These are phyloP conservation scores for Symbiodinium natans DNA, from an alignment of 73 alveolate genomes.

Conservation along the genomic window DNA sequence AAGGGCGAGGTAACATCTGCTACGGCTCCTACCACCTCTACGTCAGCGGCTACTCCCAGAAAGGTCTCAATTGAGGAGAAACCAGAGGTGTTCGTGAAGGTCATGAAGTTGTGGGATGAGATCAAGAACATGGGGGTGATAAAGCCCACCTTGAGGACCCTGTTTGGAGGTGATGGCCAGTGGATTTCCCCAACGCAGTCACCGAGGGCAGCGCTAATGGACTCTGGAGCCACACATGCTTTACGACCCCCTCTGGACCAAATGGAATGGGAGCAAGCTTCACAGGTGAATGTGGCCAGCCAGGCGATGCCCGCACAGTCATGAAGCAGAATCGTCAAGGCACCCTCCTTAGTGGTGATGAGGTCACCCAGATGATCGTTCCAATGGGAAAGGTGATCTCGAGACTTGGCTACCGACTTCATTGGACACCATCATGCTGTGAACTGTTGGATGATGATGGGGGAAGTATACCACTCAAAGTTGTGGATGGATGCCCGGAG, in stretches of 20 bases:
- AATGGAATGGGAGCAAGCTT: background rate
- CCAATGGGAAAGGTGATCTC: background rate
- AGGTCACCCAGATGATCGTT: background rate
- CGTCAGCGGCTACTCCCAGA: too few species aligned
- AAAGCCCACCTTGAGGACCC: too few species aligned
- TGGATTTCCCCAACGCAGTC: background rate
- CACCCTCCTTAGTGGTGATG: background rate
- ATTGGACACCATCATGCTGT: background rate
- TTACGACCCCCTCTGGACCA: background rate
- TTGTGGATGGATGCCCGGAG: background rate
- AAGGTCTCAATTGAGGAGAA: too few species aligned
- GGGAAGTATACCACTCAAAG: background rate
- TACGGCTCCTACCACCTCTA: too few species aligned
- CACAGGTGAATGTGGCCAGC: background rate
- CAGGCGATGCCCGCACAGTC: background rate
- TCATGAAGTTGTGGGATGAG: too few species aligned
- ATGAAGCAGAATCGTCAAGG: background rate
- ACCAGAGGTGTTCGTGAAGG: too few species aligned
- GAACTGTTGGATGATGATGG: background rate
- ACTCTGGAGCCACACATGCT: background rate
- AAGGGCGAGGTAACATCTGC: too few species aligned
- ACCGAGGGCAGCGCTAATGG: background rate
- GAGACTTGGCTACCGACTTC: background rate
- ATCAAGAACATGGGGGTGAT: too few species aligned
- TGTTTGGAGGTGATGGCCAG: too few species aligned